Conservation (phyloP, 2,329 filamentous ascomycete genomes). For the Grosmannia clavigera region DNA sequence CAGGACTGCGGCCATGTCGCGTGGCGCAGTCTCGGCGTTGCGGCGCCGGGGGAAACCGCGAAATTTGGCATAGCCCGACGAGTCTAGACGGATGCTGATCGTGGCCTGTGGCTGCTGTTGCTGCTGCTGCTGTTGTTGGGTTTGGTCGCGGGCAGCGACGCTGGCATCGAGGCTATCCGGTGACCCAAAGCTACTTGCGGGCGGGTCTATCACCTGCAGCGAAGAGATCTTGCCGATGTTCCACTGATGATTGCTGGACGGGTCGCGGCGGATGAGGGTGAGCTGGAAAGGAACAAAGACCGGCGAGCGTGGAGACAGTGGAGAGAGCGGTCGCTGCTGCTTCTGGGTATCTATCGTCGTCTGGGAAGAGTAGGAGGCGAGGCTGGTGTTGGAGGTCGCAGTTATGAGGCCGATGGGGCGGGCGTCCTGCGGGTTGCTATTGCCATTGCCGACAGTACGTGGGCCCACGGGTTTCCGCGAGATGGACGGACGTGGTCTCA, state of each 20-base stretch:
- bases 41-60: constrained; percentile 30
- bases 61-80: constrained; percentile 45
- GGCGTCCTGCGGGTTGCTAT: background rate
- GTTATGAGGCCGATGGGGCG: background rate
- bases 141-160: background rate
- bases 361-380: background rate
- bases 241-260: constrained; percentile 57
- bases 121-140: background rate
- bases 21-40: constrained; percentile 2
- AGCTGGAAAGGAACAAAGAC: constrained; percentile 35
- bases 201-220: constrained; percentile 23
- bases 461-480: constrained; percentile 5
- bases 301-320: constrained; percentile 9
- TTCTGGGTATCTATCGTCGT: too few relatives aligned
- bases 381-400: background rate
- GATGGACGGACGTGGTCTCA: background rate
- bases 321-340: background rate
- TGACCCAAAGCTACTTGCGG: background rate
- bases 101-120: constrained; percentile 22
- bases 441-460: background rate
- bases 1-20: background rate
- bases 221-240: constrained; percentile 58
- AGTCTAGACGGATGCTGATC: constrained; percentile 41
- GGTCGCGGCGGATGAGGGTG: constrained; percentile 63
- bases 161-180: background rate